Conservation (phyloP, 768 basidiomycete species). For the Tricholoma terreum region DNA sequence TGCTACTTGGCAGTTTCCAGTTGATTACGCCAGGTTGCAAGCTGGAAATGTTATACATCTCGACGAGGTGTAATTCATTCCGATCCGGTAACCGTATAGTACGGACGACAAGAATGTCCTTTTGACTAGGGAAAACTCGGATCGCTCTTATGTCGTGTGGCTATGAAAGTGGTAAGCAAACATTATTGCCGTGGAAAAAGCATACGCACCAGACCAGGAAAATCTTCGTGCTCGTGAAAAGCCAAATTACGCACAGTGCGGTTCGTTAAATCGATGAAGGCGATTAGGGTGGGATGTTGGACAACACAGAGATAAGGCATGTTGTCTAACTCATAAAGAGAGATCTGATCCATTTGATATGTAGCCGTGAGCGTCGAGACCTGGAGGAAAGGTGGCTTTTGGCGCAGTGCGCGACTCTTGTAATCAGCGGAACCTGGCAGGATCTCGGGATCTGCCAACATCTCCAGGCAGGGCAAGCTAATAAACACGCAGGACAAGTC, state of each 20-base stretch:
- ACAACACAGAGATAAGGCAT: conserved; percentile 40
- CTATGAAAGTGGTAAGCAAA: conserved; percentile 23
- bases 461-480: conserved; percentile 42
- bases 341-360: conserved; percentile 33
- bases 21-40: not conserved
- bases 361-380: conserved; percentile 36
- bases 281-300: conserved; percentile 38
- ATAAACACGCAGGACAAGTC: conserved; percentile 42
- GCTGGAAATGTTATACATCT: conserved; percentile 16
- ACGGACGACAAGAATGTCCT: conserved; percentile 51
- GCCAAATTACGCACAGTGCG: conserved; percentile 36
- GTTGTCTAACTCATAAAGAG: conserved; percentile 42
- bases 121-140: conserved; percentile 49
- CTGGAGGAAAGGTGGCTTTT: conserved; percentile 40
- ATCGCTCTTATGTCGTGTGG: conserved; percentile 49
- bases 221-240: conserved; percentile 31
- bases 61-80: conserved; percentile 22
- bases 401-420: conserved; percentile 26
- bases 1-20: conserved; percentile 17
- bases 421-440: conserved; percentile 36
- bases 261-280: conserved; percentile 39
- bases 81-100: conserved; percentile 21
- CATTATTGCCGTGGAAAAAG: not conserved
- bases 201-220: conserved; percentile 21
- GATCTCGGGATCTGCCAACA: conserved; percentile 40